Evolutionary conservation across 2,329 filamentous ascomycete species (phyloP), one percentile per base, ranked within the genome.

Genomic region (Arthrinium phaeospermum): DNA sequence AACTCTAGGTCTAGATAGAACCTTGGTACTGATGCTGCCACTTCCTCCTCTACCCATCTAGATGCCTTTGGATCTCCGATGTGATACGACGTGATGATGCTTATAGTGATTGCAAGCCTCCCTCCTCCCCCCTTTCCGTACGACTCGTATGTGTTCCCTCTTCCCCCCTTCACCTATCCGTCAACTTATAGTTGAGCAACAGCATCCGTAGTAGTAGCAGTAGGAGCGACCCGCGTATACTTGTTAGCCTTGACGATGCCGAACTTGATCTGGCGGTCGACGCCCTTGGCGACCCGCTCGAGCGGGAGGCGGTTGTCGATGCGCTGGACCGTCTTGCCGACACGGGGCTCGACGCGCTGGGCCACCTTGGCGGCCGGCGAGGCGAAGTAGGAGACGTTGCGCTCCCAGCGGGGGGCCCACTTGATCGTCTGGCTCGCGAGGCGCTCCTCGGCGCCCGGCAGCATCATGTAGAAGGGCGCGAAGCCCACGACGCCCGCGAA

Each of bases 331-430:
- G 84, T 83, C 72, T 81, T 82, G 70, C 84, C 80, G 70, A 88
- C 77, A 27, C 84, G 85, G 1, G 86, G 87, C 77, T 88, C 83
- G 70, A 88, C 82, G 70, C 85, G 83, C 75, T 86, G 85, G 53
- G 87, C 83, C 69, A 85, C 81, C 27, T 82, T 81, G 79, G 86
- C 83, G 41, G 85, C 83, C 22, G 85, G 85, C n/a, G 82, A 80
- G 12, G 83, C 81, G 78, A 90, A 86, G 82, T 86, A 87, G 74
- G 82, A 85, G 78, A 90, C 85, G 80, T 89, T 89, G 70, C 85
- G 83, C 80, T 90, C 88, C 89, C 89, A 91, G 71, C 87, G 85
- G 24, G 88, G 88, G 4, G 88, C 89, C 89, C 89, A 90, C 76
- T 86, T 86, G 72, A 83, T 82, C 4, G 89, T 90, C 79, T 89